Percentiles rank a stretch among this genome's conserved stretches.
Conservation (phyloP, 768 basidiomycete genomes). For the Mycena amicta region DNA sequence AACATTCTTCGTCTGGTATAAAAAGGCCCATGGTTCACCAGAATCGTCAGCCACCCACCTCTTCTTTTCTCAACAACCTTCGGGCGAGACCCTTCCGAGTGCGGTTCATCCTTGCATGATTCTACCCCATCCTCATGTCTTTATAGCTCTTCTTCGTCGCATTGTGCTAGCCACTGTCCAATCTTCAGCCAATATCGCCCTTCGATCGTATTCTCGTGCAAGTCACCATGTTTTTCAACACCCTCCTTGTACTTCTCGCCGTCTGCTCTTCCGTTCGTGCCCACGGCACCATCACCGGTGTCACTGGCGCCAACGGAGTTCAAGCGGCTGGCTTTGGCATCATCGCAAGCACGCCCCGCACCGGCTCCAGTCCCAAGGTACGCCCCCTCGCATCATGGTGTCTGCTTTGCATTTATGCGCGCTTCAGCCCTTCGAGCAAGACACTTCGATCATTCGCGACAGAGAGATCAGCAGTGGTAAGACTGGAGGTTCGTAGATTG, state of each 20-base stretch:
- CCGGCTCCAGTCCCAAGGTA: slow-evolving; percentile 3
- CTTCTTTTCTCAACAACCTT: not conserved
- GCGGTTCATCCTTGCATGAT: too few relatives aligned
- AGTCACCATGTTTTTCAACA: slow-evolving; percentile 23
- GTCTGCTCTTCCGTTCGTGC: slow-evolving; percentile 13
- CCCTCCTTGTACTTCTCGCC: slow-evolving; percentile 11
- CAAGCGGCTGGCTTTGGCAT: slow-evolving; percentile 17
- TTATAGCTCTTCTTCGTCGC: not conserved
- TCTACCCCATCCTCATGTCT: too few relatives aligned
- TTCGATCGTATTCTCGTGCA: slow-evolving; percentile 10
- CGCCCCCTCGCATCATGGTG: too few relatives aligned
- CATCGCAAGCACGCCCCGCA: slow-evolving; percentile 15
- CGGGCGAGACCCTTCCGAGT: not conserved
- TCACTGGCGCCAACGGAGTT: slow-evolving; percentile 19
- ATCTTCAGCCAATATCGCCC: not conserved
- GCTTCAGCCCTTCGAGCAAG: slow-evolving; percentile 20
- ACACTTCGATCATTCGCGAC: slow-evolving; percentile 20
- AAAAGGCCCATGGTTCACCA: not conserved
- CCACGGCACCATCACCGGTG: slow-evolving; percentile 20
- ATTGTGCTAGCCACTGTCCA: not conserved
- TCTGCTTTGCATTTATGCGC: too few relatives aligned
- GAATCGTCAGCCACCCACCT: not conserved
- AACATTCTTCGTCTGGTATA: not conserved
- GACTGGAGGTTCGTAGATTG: slow-evolving; percentile 7
- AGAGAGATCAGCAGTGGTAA: slow-evolving; percentile 13